Conservation (phyloP, 805 yeast genomes). For the Candida fluviatilis region DNA sequence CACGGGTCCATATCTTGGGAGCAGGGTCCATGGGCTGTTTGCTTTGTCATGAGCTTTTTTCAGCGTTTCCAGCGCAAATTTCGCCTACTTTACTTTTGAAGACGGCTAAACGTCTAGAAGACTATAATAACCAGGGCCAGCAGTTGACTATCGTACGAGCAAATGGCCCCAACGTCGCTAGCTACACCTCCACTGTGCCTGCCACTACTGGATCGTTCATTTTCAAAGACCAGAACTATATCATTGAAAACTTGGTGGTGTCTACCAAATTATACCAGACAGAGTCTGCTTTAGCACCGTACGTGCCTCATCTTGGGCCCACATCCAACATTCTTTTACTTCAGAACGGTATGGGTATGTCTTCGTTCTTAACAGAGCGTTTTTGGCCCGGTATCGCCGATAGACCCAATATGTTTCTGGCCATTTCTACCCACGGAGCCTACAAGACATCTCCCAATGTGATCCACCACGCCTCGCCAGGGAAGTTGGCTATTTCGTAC, state of each 20-base stretch:
- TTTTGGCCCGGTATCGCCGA: slow-evolving; percentile 47
- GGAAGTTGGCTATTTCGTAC: slow-evolving; percentile 55
- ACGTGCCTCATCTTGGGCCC: slow-evolving; percentile 43
- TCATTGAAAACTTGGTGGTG: slow-evolving; percentile 59
- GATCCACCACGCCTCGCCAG: slow-evolving; percentile 65
- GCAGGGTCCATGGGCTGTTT: slow-evolving; percentile 53
- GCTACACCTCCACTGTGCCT: slow-evolving; percentile 11
- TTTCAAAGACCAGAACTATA: slow-evolving; percentile 6
- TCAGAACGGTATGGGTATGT: slow-evolving; percentile 85
- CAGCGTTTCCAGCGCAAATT: slow-evolving; percentile 35
- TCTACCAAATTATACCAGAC: slow-evolving; percentile 83
- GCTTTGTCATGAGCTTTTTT: slow-evolving; percentile 42
- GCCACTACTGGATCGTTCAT: slow-evolving; percentile 22
- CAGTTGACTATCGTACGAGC: slow-evolving; percentile 25
- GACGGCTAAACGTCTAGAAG: slow-evolving; percentile 36
- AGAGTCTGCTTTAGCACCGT: slow-evolving; percentile 53
- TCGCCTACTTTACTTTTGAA: slow-evolving; percentile 31
- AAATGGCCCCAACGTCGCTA: slow-evolving; percentile 14
- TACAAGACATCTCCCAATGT: slow-evolving; percentile 38
- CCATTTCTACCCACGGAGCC: slow-evolving; percentile 83
- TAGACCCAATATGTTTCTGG: slow-evolving; percentile 64
- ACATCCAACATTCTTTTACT: slow-evolving; percentile 58
- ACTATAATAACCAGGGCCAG: slow-evolving; percentile 39
- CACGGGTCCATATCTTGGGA: slow-evolving; percentile 40
- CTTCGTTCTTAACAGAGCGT: slow-evolving; percentile 44